phyloP scores from a whole-genome alignment of 2,329 filamentous ascomycete genomes.

The Stachybotrys echinatus region DNA sequence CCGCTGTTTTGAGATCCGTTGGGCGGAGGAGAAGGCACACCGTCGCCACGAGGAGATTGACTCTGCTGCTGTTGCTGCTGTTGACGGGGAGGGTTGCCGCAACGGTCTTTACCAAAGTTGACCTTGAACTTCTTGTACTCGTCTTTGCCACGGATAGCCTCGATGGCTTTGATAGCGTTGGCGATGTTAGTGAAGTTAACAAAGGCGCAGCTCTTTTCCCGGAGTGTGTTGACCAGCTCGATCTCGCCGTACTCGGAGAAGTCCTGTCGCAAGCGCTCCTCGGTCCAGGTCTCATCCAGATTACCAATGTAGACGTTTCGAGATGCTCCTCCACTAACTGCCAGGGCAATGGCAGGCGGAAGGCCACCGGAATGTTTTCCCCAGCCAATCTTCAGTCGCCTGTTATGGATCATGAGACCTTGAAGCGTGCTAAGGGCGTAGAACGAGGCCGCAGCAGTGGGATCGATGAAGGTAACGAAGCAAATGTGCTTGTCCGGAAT shows the following conservation, averaged over 20 bases:
- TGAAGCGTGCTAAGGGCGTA: conserved; percentile 97
- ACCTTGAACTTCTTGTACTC: conserved; percentile 99
- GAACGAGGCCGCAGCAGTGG: conserved; percentile 94
- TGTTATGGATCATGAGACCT: conserved; percentile 98
- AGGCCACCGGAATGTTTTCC: conserved; percentile 97
- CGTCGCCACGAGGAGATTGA: conserved; percentile 62
- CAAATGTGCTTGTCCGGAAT: conserved; percentile 99
- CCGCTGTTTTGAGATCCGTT: conserved; percentile 57
- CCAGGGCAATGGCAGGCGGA: conserved; percentile 89
- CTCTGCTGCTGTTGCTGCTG: conserved; percentile 38
- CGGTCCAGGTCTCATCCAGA: conserved; percentile 93
- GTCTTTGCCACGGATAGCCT: conserved; percentile 88
- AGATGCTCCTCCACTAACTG: conserved; percentile 94
- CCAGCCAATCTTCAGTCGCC: conserved; percentile 97
- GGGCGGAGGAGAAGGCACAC: conserved; percentile 49
- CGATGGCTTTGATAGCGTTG: conserved; percentile 98
- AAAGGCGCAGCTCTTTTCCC: conserved; percentile 98
- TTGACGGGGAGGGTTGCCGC: conserved; percentile 92
- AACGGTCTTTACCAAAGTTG: conserved; percentile 98
- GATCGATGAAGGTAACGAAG: conserved; percentile 99
- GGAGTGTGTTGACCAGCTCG: conserved; percentile 90
- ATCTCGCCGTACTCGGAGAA: conserved; percentile 98
- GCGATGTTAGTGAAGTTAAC: conserved; percentile 99
- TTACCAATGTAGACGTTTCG: conserved; percentile 98
- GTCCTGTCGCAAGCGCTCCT: conserved; percentile 91